These are phyloP conservation scores for Stenocarpella maydis DNA, from an alignment of 2,329 filamentous ascomycete genomes.

Conservation along the genomic window DNA sequence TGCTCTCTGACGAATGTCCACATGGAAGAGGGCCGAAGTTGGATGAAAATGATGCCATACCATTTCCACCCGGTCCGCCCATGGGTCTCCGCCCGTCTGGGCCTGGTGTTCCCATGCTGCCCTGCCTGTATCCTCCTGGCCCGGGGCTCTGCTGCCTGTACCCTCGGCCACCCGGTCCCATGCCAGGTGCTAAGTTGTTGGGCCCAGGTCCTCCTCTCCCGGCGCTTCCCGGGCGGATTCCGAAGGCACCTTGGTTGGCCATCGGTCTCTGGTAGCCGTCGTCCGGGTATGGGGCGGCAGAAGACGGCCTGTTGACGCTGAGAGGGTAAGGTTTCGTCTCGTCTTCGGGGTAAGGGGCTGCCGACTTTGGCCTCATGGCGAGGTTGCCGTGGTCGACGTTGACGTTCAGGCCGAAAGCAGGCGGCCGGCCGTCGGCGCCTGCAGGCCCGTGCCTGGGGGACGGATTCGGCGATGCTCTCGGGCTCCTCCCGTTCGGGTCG, in stretches of 20 bases:
- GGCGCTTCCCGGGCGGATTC: slow-evolving; percentile 57
- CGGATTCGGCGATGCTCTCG: slow-evolving; percentile 49
- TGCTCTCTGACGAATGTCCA: slow-evolving; percentile 47
- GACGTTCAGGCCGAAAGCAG: slow-evolving; percentile 57
- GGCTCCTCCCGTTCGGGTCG: slow-evolving; percentile 35
- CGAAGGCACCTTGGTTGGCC: slow-evolving; percentile 57
- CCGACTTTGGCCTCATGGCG: slow-evolving; percentile 58
- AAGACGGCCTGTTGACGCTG: slow-evolving; percentile 53
- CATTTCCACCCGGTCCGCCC: slow-evolving; percentile 34
- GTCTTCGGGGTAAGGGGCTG: slow-evolving; percentile 76
- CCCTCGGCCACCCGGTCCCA: slow-evolving; percentile 47
- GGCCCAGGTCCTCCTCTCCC: slow-evolving; percentile 37
- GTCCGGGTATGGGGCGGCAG: slow-evolving; percentile 61
- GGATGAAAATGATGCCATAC: slow-evolving; percentile 25
- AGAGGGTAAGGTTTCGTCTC: slow-evolving; percentile 63
- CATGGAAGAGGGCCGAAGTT: slow-evolving; percentile 39
- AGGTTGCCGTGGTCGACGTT: slow-evolving; percentile 52
- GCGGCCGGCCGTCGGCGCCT: slow-evolving; percentile 51
- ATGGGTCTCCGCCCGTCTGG: no score
- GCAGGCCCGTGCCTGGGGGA: slow-evolving; percentile 52
- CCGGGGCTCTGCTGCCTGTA: slow-evolving; percentile 53
- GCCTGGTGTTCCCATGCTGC: slow-evolving; percentile 34
- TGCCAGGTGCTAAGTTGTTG: slow-evolving; percentile 29
- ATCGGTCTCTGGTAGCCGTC: slow-evolving; percentile 42
- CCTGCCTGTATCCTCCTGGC: slow-evolving; percentile 38